Base-by-base conservation (phyloP, 192 early-diverging fungal species). In the Hyaloraphidium curvatum region DNA sequence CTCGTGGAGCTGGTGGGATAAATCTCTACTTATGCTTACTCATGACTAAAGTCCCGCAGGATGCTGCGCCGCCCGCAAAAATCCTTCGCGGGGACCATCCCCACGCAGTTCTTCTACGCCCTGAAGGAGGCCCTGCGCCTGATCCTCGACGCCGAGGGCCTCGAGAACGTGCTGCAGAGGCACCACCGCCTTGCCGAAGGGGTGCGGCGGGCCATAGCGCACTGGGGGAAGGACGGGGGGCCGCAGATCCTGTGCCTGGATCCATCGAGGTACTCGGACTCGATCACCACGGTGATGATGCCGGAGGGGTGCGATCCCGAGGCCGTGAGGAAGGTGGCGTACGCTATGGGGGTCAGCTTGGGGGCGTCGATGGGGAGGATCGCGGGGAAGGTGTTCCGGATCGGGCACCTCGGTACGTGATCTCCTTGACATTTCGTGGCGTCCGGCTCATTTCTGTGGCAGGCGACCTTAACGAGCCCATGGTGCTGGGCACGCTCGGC, bases 101-200 rank as follows among this genome's bases (percentile, higher is more conserved):
- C 43, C 7, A 48, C 7, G 4, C 43, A 48, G 7, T 5, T 21
- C 17, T 21, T 48, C 9, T 25, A 22, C 43, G 43, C 43, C 19
- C 43, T 48, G 7, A 14, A 25, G 7, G 43, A 48, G 43, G 11
- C 43, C 14, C 43, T 48, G 5, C 43, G 43, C 7, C 23, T 48
- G 5, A 48, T 48, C 19, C 17, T 22, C 7, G 43, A 14, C 43
- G 43, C 14, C 7, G 43, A 25, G 4, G 43, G 43, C 17, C 17
- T 48, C 19, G 43, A 48, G 17, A 25, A 14, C 43, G 43, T 48
- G 14, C 11, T 25, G 17, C 17, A 14, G 14, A 5, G 43, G 19
- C 43, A 48, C 23, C 43, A 48, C 43, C 43, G 43, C 17, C 43
- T 48, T 11, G 43, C 43, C 43, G 43, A 48, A 25, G 43, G 43